These are phyloP conservation scores for Alternaria ventricosa DNA, from an alignment of 2,329 filamentous ascomycete genomes.

Conservation along the genomic window DNA sequence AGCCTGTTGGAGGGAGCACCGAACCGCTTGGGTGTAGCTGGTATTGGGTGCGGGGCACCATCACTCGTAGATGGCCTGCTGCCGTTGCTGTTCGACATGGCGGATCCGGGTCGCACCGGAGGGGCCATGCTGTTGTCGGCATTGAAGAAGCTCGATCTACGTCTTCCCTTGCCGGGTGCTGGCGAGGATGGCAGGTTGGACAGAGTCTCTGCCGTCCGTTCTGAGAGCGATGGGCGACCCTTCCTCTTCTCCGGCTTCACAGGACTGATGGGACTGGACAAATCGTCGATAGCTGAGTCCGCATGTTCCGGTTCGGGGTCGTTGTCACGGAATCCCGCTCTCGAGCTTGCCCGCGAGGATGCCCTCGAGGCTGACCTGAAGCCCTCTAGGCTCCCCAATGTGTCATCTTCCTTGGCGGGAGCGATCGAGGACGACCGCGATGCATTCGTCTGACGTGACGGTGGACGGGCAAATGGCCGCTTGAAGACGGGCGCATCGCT, in stretches of 20 bases:
- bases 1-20: constrained; percentile 24
- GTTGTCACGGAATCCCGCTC: constrained; percentile 43
- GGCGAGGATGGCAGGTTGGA: constrained; percentile 81
- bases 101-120: constrained; percentile 68
- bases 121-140: constrained; percentile 66
- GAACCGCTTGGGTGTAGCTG: constrained; percentile 40
- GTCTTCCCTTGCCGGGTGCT: constrained; percentile 60
- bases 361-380: constrained; percentile 53
- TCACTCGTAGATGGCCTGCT: constrained; percentile 60
- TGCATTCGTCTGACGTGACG: constrained; percentile 40
- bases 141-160: constrained; percentile 76
- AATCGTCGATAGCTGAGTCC: constrained; percentile 7
- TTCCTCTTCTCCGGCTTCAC: constrained; percentile 41
- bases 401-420: constrained; percentile 43
- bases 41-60: constrained; percentile 37
- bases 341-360: constrained; percentile 49
- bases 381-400: constrained; percentile 51
- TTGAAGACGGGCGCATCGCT: constrained; percentile 44
- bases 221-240: constrained; percentile 69
- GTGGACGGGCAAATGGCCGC: constrained; percentile 45
- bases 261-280: constrained; percentile 7
- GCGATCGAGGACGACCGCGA: constrained; percentile 21
- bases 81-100: constrained; percentile 61
- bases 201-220: constrained; percentile 85
- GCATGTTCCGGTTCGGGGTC: constrained; percentile 30